Conservation (phyloP, 345 rosid genomes). For the Acer yangbiense region DNA sequence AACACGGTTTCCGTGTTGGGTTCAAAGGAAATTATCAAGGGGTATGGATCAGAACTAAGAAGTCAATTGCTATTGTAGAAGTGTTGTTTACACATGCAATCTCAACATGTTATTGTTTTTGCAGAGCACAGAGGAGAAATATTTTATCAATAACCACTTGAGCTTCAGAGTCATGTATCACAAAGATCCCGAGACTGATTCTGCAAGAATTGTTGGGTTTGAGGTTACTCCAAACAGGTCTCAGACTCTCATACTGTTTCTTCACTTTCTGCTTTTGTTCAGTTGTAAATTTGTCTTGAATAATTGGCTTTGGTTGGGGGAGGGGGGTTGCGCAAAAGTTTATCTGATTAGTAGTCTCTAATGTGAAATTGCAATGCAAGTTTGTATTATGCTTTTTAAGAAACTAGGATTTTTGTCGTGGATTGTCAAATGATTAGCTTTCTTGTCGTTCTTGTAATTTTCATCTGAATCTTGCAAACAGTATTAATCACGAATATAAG, state of each 20-base stretch:
- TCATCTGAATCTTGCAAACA: slow-evolving; percentile 34
- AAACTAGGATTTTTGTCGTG: background rate
- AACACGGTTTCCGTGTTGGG: slow-evolving; percentile 95
- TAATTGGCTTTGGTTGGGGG: background rate
- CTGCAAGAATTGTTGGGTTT: slow-evolving; percentile 96
- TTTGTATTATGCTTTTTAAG: background rate
- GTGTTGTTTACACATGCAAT: slow-evolving; percentile 17
- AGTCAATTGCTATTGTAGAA: background rate
- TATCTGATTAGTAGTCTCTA: no score
- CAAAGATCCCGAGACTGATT: slow-evolving; percentile 74
- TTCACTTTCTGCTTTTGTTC: background rate
- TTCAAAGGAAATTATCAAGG: slow-evolving; percentile 94
- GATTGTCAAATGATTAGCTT: background rate
- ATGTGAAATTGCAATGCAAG: no score
- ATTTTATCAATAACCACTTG: slow-evolving; percentile 91
- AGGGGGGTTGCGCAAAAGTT: background rate
- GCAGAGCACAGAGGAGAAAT: slow-evolving; percentile 97
- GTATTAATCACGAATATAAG: slow-evolving; percentile 94
- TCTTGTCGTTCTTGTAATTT: background rate
- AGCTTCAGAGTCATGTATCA: slow-evolving; percentile 95
- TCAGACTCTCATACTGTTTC: slow-evolving; percentile 26
- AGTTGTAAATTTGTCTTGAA: background rate
- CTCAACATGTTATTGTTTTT: slow-evolving; percentile 22
- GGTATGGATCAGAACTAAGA: slow-evolving; percentile 45
- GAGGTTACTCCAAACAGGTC: slow-evolving; percentile 95